Base-by-base conservation (phyloP, 345 rosid genomes). In the thale cress (Arabidopsis thaliana) region DNA sequence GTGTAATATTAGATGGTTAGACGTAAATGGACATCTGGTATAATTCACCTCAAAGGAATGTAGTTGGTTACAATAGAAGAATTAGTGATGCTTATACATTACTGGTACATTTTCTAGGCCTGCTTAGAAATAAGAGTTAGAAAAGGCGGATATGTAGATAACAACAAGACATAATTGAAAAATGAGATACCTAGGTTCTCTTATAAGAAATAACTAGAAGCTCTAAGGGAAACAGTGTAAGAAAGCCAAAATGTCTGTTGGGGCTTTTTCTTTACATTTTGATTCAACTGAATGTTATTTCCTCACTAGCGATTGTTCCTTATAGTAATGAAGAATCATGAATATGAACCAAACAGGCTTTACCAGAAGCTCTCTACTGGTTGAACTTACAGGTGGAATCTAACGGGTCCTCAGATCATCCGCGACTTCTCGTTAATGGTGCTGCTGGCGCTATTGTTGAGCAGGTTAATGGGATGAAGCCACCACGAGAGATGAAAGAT, bases 341-440 rank as follows among this genome's bases (percentile, higher is more conserved):
- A 86, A 75, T 86, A 84, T 88, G 98, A 75, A 84, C 81, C 85
- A 88, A 72, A 73, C 81, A 78, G 82, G 81, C 69, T 78, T 78
- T 78, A 78, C 77, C 93, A 89, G 98, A 96, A 89, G 93, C 93
- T 95, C 82, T 91, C 89, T 91, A 81, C 98, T 94, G 96, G 93
- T 91, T 94, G 93, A 90, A 90, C 95, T 91, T 91, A 85, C 97
- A 94, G 98, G 97, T 78, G 82, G 82, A 61, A 60, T 82, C 82
- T 68, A 77, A 76, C 30, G 23, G 63, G 67, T 77, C 86, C 92
- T 30, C 81, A 76, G 73, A 80, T 91, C 51, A 69, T 91, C 83
- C 83, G 91, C 25, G 84, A 87, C 63, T 50, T 88, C 59, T 85
- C 93, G 11, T 23, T 85, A 33, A 4, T 94, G 80, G 56, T 90